Evolutionary conservation across 331 rosid genomes (phyloP), one percentile per base, ranked within the genome.

Genomic region (Quercus phellos): DNA sequence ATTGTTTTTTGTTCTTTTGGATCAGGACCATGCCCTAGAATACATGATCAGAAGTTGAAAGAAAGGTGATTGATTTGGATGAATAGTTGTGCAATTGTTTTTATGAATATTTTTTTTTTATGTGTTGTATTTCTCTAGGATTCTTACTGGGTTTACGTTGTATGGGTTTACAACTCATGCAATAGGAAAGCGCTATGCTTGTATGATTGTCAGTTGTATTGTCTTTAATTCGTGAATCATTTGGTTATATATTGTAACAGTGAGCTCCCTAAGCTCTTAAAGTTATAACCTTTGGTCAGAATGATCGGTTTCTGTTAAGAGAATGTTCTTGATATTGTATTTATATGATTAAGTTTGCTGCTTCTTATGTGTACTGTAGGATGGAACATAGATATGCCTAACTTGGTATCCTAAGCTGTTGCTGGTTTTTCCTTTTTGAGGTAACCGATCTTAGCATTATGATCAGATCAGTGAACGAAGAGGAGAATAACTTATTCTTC

Each of bases 1-100:
- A 38, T 55, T 4, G 12, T 61, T 11, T 46, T 72, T 67, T 4
- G 21, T 51, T 68, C 58, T 53, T 61, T 61, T 73, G 81, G 55
- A 55, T 81, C 92, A 95, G 99, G 99, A 68, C 85, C 96, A 24
- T 95, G 99, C 82, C 92, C 98, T 0, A 86, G 87, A 80, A 84
- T 95, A 61, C 99, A 95, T 87, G 99, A 95, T 74, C 93, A 77
- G 51, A 95, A 95, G 87, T 83, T 95, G 93, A 95, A 93, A 87
- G 99, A 95, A 80, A 95, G 94, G 99, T 95, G 84, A 85, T 50
- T 70, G 61, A 51, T 18, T 46, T 43, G 73, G 9, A 38, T 17
- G 74, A 55, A 51, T 46, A 55, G 29, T 70, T 55, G 3, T 69
- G 4, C 11, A 22, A 53, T 30, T 73, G 34, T 32, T 14, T 14